These are phyloP conservation scores for Talaromyces islandicus DNA, from an alignment of 2,329 filamentous ascomycete species.

Conservation along the genomic window DNA sequence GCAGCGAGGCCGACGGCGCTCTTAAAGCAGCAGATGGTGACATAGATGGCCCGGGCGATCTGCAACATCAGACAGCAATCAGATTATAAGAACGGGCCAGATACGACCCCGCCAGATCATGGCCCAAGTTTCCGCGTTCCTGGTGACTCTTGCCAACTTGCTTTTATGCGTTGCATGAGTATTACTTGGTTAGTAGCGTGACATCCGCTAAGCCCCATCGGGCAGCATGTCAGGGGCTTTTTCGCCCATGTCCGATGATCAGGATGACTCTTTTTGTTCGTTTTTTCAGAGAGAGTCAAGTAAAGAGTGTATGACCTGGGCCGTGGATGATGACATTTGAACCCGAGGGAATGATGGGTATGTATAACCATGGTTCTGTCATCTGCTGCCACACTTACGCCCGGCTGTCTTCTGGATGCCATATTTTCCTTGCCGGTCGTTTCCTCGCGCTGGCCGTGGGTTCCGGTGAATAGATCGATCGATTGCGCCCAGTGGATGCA, in stretches of 20 bases:
- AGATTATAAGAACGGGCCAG: too few relatives aligned
- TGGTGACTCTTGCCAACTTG: not conserved
- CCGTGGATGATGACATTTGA: too few relatives aligned
- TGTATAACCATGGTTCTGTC: too few relatives aligned
- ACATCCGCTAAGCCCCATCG: not conserved
- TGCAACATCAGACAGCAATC: not conserved
- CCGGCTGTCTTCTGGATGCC: too few relatives aligned
- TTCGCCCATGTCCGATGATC: not conserved
- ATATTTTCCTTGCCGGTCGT: too few relatives aligned
- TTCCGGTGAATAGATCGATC: too few relatives aligned
- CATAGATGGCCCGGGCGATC: not conserved
- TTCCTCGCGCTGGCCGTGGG: too few relatives aligned
- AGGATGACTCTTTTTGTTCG: not conserved
- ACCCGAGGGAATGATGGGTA: too few relatives aligned
- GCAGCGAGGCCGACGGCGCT: not conserved
- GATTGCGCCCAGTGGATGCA: too few relatives aligned
- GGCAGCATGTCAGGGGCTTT: not conserved
- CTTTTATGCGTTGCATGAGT: not conserved
- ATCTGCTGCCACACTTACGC: too few relatives aligned
- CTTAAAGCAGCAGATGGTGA: not conserved
- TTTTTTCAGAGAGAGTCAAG: too few relatives aligned
- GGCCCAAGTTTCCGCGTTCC: not conserved
- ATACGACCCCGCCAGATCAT: not conserved
- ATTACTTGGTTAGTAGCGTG: not conserved
- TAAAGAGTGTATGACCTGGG: too few relatives aligned